Evolutionary conservation across 1,284 basidiomycete genomes (phyloP).

Genomic region (Cryptococcus wingfieldii): DNA sequence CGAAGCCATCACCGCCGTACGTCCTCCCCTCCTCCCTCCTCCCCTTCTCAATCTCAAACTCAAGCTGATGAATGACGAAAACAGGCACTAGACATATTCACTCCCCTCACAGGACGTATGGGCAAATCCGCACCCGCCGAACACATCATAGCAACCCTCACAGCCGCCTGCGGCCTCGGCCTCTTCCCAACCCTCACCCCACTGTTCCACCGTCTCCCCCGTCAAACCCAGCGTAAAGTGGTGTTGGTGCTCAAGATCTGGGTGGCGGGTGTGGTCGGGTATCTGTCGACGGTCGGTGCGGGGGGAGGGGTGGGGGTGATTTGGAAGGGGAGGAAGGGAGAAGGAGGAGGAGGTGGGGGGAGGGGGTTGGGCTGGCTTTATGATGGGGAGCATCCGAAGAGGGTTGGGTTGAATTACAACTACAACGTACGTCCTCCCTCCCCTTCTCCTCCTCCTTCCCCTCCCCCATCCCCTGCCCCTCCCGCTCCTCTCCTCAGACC

Average conservation of each 20-base stretch:
- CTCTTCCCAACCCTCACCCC: conserved; percentile 61
- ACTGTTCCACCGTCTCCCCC: conserved; percentile 66
- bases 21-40: conserved; percentile 6
- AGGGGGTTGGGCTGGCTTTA: conserved; percentile 54
- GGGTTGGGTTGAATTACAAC: conserved; percentile 76
- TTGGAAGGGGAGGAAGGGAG: neutral
- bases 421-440: conserved; percentile 66
- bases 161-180: conserved; percentile 58
- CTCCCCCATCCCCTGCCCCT: neutral
- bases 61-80: conserved; percentile 1
- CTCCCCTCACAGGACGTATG: conserved; percentile 68
- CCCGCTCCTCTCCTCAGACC: too few species aligned
- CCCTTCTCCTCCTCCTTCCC: neutral
- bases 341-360: neutral
- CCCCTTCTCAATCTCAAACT: neutral
- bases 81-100: conserved; percentile 71
- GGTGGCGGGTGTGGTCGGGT: conserved; percentile 55
- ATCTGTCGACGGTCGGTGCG: conserved; percentile 53
- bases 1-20: conserved; percentile 64
- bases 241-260: conserved; percentile 54
- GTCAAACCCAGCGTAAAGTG: conserved; percentile 51
- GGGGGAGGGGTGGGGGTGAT: too few species aligned
- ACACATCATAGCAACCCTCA: conserved; percentile 78
- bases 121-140: conserved; percentile 66
- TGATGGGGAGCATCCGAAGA: conserved; percentile 80